Evolutionary conservation across 495 filamentous ascomycete genomes (phyloP), one percentile per base, ranked within the genome.

Genomic region (Trichoderma virens): DNA sequence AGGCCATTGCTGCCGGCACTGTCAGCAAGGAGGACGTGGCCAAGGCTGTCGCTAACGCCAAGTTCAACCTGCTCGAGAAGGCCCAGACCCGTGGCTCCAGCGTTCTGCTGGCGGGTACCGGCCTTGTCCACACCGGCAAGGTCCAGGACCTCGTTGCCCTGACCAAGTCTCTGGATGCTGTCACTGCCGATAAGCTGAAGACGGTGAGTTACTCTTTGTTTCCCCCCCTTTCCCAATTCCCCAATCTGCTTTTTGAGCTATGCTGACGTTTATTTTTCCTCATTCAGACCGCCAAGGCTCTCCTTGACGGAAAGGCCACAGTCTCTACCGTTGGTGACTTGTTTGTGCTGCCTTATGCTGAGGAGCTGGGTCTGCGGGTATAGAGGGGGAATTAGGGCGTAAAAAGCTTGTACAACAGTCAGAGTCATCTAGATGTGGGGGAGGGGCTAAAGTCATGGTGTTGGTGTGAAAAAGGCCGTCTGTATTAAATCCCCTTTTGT

Each of bases 341-440:
- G 65, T 85, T 88, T 78, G 80, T 90, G 70, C 83, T 99, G 68
- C 94, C 95, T 27, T 98, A 88, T 73, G 93, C 90, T 63, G 91
- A 93, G 79, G 93, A 98, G 69, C 80, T 99, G 70, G 94, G 93
- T 45, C 82, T 99, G 74, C 91, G 88, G 74, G 90, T 96, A 82
- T 98, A 93, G 83, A 82, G n/a, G 66, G 65, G 64, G 61, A 60
- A 62, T 30, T 28, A 47, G 9, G 35, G 23, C 18, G 51, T 60
- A 18, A 32, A 56, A 41, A 30, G 61, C 61, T 43, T 62, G 61
- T 62, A 62, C 38, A 62, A 62, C 61, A 62, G 61, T 62, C 61
- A 62, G 27, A 45, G 61, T 62, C 61, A 41, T 41, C 35, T 62
- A 62, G 61, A 62, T 45, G 38, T 38, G 61, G 38, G 27, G 61